A percentile compares a stretch with the other conserved stretches of the same genome.
These are phyloP conservation scores for Wakefieldia striispora DNA, from an alignment of 768 basidiomycete genomes.

Conservation along the genomic window DNA sequence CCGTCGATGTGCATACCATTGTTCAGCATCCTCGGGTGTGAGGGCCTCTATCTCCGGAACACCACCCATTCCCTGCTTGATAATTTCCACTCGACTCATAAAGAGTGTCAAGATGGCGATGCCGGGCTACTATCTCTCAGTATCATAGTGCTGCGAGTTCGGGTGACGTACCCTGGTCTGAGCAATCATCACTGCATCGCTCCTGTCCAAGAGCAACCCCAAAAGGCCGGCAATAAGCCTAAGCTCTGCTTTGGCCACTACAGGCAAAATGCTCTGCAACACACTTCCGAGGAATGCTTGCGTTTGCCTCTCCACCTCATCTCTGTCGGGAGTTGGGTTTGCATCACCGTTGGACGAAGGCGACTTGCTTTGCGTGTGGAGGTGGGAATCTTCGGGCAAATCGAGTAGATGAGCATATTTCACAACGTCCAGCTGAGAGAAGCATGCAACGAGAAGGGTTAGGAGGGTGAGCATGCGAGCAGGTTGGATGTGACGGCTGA, in stretches of 20 bases:
- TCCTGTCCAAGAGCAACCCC: slow-evolving; percentile 77
- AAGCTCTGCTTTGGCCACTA: slow-evolving; percentile 76
- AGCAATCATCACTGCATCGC: slow-evolving; percentile 68
- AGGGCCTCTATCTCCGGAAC: slow-evolving; percentile 58
- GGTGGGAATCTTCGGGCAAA: slow-evolving; percentile 53
- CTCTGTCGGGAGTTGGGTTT: slow-evolving; percentile 39
- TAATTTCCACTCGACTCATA: slow-evolving; percentile 88
- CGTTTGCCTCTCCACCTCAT: slow-evolving; percentile 83
- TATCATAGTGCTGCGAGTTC: neutral
- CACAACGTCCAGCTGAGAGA: slow-evolving; percentile 91
- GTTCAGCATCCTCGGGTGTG: slow-evolving; percentile 71
- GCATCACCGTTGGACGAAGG: slow-evolving; percentile 17
- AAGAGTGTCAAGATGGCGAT: slow-evolving; percentile 88
- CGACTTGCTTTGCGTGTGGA: slow-evolving; percentile 17
- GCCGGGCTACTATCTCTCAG: slow-evolving; percentile 64
- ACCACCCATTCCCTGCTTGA: slow-evolving; percentile 67
- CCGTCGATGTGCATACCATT: slow-evolving; percentile 56
- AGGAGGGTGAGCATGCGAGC: slow-evolving; percentile 83
- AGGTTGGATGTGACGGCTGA: slow-evolving; percentile 77
- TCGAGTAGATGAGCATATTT: slow-evolving; percentile 73
- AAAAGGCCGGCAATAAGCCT: slow-evolving; percentile 85
- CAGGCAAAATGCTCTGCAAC: slow-evolving; percentile 80
- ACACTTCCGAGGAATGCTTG: slow-evolving; percentile 85
- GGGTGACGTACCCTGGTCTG: slow-evolving; percentile 68
- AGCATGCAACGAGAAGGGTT: slow-evolving; percentile 91